These are phyloP conservation scores for Knoxdaviesia proteae DNA, from an alignment of 2,329 filamentous ascomycete genomes.

Conservation along the genomic window DNA sequence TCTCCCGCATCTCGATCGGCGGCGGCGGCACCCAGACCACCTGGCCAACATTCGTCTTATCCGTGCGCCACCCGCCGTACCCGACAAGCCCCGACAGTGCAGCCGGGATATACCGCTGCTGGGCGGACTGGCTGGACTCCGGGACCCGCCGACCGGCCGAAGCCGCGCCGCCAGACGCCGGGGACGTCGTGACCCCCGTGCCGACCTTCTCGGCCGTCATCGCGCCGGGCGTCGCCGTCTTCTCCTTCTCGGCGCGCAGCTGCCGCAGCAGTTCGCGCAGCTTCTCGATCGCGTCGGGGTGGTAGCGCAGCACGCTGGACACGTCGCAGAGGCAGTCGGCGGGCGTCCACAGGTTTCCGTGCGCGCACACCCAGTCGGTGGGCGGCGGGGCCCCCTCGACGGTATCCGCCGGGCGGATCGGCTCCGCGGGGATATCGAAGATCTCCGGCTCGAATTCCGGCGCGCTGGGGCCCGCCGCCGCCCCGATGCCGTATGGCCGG, in stretches of 20 bases:
- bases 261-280: conserved; percentile 48
- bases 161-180: conserved; percentile 1
- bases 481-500: conserved; percentile 2
- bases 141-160: not conserved
- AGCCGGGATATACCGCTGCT: not conserved
- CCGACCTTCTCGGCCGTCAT: conserved; percentile 13
- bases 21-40: too few relatives aligned
- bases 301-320: conserved; percentile 27
- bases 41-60: not conserved
- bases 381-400: conserved; percentile 74
- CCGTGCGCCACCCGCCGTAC: too few relatives aligned
- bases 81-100: too few relatives aligned
- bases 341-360: conserved; percentile 25
- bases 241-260: conserved; percentile 40
- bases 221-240: conserved; percentile 16
- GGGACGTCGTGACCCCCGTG: conserved; percentile 17
- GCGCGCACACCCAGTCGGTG: conserved; percentile 81
- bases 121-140: not conserved
- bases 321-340: conserved; percentile 33
- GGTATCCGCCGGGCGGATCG: not conserved
- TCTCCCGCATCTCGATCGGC: too few relatives aligned
- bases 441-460: not conserved
- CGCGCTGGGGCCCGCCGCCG: not conserved
- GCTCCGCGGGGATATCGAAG: not conserved
- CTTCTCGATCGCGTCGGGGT: conserved; percentile 48